Evolutionary conservation across 78 protist species (phyloP).

Genomic region (Dictyostelium firmibasis): DNA sequence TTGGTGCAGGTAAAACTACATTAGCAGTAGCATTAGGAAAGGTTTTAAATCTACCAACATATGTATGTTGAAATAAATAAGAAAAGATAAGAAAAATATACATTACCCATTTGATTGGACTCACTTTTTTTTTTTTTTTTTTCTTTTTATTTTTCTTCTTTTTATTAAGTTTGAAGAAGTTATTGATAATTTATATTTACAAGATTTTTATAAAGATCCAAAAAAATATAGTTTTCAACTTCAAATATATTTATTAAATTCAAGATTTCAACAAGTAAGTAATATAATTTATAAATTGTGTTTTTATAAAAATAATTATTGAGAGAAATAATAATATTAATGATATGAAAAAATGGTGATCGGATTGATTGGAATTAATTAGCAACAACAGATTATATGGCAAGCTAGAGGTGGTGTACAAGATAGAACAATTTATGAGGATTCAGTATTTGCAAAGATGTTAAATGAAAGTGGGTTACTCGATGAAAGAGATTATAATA

Average conservation of each 20-base stretch:
- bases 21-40: constrained; percentile 74
- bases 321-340: no score
- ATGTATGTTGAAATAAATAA: constrained; percentile 11
- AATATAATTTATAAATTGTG: no score
- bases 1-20: constrained; percentile 76
- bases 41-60: constrained; percentile 71
- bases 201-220: constrained; percentile 84
- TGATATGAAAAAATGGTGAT: no score
- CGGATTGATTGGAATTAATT: neutral
- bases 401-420: constrained; percentile 81
- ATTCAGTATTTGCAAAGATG: constrained; percentile 86
- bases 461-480: constrained; percentile 78
- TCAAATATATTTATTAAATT: constrained; percentile 87
- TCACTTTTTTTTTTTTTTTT: neutral
- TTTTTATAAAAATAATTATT: no score
- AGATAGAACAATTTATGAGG: constrained; percentile 90
- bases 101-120: no score
- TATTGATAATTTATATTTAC: constrained; percentile 82
- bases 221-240: constrained; percentile 83
- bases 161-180: constrained; percentile 79
- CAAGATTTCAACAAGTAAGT: constrained; percentile 82
- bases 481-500: constrained; percentile 84
- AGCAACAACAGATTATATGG: constrained; percentile 76
- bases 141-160: no score
- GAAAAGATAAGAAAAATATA: neutral